Conservation (phyloP, 2,329 filamentous ascomycete species). For the Colletotrichum endophyticum region DNA sequence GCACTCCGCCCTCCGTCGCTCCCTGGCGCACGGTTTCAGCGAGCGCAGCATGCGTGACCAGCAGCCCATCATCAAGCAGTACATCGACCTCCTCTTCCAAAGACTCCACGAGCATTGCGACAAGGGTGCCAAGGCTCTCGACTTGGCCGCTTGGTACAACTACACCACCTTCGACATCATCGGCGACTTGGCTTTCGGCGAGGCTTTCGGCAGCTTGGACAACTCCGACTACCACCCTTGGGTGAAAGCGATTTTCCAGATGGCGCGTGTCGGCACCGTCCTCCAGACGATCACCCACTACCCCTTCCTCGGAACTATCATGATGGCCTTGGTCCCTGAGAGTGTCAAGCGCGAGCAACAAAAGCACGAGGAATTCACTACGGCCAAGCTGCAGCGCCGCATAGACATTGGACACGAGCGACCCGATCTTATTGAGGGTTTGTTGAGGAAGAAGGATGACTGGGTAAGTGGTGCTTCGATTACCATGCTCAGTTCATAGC, state of each 20-base stretch:
- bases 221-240: conserved; percentile 28
- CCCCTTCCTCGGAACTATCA: conserved; percentile 3
- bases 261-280: conserved; percentile 14
- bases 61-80: conserved; percentile 34
- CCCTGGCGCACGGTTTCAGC: conserved; percentile 27
- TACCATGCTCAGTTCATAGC: background rate
- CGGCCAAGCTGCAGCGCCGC: conserved; percentile 14
- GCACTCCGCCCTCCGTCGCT: conserved; percentile 14
- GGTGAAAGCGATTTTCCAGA: conserved; percentile 27
- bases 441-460: conserved; percentile 23
- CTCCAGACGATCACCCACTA: conserved; percentile 6
- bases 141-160: conserved; percentile 32
- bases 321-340: conserved; percentile 11
- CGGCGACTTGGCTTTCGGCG: conserved; percentile 33
- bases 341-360: background rate
- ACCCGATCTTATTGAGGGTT: conserved; percentile 24
- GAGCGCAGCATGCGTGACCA: conserved; percentile 27
- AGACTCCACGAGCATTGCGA: conserved; percentile 35
- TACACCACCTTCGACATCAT: conserved; percentile 34
- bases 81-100: conserved; percentile 43
- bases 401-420: conserved; percentile 16
- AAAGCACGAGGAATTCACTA: background rate
- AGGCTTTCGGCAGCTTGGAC: conserved; percentile 31
- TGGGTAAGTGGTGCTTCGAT: background rate
- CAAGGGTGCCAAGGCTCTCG: conserved; percentile 8